Conservation (phyloP, 257 asterid species). For the Handroanthus guayacan region DNA sequence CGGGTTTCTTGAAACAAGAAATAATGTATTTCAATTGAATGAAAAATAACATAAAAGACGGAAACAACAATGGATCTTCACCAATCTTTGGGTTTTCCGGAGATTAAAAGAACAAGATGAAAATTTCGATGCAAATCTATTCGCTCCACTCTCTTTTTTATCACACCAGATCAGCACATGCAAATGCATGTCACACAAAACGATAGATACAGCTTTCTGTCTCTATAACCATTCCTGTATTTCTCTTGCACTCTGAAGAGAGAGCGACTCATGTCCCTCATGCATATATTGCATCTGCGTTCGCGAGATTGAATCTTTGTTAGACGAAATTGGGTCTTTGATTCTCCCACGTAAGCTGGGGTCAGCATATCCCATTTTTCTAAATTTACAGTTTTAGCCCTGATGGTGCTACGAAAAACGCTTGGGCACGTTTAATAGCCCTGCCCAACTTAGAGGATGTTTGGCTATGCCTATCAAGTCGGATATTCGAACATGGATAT, state of each 20-base stretch:
- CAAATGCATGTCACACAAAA: constrained; percentile 39
- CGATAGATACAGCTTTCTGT: constrained; percentile 28
- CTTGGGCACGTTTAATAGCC: too few species aligned
- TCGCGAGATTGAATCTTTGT: constrained; percentile 37
- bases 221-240: constrained; percentile 15
- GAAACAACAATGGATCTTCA: constrained; percentile 42
- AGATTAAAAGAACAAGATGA: constrained; percentile 39
- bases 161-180: constrained; percentile 44
- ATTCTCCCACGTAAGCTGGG: constrained; percentile 28
- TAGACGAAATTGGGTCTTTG: constrained; percentile 17
- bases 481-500: too few species aligned
- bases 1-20: constrained; percentile 13
- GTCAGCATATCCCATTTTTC: neutral
- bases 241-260: constrained; percentile 13
- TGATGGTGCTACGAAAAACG: neutral
- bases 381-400: constrained; percentile 23
- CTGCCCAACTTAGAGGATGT: too few species aligned
- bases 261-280: constrained; percentile 38
- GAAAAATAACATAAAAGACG: constrained; percentile 28
- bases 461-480: too few species aligned
- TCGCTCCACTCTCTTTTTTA: constrained; percentile 29
- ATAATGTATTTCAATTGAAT: constrained; percentile 24
- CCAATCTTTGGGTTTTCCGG: constrained; percentile 38
- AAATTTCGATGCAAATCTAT: constrained; percentile 40
- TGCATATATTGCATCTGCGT: constrained; percentile 40